phyloP scores from a whole-genome alignment of 2,329 filamentous ascomycete genomes.

The Colletotrichum zoysiae region DNA sequence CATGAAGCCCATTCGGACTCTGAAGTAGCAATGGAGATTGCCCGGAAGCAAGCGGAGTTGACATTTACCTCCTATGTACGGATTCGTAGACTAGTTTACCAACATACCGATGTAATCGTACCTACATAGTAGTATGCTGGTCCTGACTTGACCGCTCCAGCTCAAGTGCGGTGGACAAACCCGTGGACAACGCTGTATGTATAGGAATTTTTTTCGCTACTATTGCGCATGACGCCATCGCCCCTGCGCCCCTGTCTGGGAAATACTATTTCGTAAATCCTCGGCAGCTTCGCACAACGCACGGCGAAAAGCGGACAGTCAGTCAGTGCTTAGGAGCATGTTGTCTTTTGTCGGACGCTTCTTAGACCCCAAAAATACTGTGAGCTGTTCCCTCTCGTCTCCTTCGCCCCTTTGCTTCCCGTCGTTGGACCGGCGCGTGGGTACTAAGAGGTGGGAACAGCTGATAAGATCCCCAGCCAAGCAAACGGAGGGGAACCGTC shows the following conservation, averaged over 20 bases:
- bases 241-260: neutral
- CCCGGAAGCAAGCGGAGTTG: conserved; percentile 23
- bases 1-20: conserved; percentile 22
- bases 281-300: neutral
- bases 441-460: conserved; percentile 19
- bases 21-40: conserved; percentile 35
- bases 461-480: conserved; percentile 33
- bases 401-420: neutral
- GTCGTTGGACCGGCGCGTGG: neutral
- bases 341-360: neutral
- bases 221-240: conserved; percentile 16
- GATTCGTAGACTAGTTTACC: neutral
- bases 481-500: neutral
- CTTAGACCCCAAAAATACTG: neutral
- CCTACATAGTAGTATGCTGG: neutral
- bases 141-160: neutral
- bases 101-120: neutral
- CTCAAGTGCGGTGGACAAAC: neutral
- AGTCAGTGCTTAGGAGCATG: neutral
- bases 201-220: neutral
- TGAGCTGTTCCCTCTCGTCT: neutral
- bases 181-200: too few species aligned
- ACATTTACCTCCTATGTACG: neutral
- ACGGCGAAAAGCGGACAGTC: neutral
- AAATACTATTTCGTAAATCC: neutral